phyloP scores from a whole-genome alignment of 768 basidiomycete genomes.

The Inosperma sp. region DNA sequence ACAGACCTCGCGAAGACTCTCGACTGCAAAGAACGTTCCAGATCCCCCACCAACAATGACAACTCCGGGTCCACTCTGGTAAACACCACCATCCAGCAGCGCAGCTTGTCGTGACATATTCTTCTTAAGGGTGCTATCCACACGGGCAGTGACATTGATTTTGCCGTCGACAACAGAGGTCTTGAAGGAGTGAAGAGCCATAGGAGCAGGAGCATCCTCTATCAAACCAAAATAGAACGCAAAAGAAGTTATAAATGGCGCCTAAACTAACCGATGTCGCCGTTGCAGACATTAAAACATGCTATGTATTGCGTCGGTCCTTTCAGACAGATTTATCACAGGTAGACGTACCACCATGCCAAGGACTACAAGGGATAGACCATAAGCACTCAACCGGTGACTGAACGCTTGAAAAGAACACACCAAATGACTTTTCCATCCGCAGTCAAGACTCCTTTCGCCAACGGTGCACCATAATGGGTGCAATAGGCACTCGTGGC shows the following conservation, averaged over 20 bases:
- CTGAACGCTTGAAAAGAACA: conserved; percentile 23
- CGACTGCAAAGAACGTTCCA: conserved; percentile 69
- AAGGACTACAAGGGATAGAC: conserved; percentile 50
- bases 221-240: conserved; percentile 15
- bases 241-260: background rate
- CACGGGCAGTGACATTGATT: conserved; percentile 72
- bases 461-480: conserved; percentile 87
- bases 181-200: conserved; percentile 75
- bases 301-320: conserved; percentile 38
- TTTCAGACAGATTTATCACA: background rate
- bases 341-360: conserved; percentile 69
- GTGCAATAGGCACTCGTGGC: conserved; percentile 86
- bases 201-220: conserved; percentile 89
- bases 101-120: conserved; percentile 63
- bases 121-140: conserved; percentile 54
- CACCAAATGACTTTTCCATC: conserved; percentile 80
- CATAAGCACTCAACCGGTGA: too few relatives aligned
- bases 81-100: conserved; percentile 43
- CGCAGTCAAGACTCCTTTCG: conserved; percentile 73
- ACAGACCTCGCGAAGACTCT: conserved; percentile 74
- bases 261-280: conserved; percentile 70
- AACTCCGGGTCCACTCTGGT: conserved; percentile 56
- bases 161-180: conserved; percentile 62
- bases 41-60: conserved; percentile 87
- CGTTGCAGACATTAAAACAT: conserved; percentile 82